Base-by-base conservation (phyloP, 192 early-diverging fungal genomes). In the Podila clonocystis region DNA sequence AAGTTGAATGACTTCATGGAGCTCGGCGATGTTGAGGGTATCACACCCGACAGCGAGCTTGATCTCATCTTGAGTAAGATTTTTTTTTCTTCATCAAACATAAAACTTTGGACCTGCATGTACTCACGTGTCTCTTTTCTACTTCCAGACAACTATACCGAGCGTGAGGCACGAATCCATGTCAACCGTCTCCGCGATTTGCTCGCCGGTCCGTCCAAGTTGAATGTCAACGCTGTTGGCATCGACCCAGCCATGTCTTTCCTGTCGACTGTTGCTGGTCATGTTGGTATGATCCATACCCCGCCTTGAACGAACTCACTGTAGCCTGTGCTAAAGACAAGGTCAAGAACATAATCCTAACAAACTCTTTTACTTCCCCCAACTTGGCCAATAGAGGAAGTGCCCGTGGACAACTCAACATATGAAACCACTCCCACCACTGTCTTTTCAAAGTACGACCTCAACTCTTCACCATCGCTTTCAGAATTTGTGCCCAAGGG, bases 101-200 rank as follows among this genome's bases (percentile, higher is more conserved):
- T 17, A 17, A 12, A 17, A 17, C 11, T 2, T 17, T 45, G 22
- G 52, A 9, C 24, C 24, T 26, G 52, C 52, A 24, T 55, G 52
- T 20, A 55, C 52, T 55, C 22, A 55, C 6, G 22, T 45, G 52
- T 55, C 52, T 5, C 1, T 55, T 68, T 22, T 41, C 45, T 33
- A 48, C 7, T 20, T 72, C 3, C 76, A 94, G 94, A 91, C 63
- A 87, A 74, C n/a, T 97, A 97, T 84, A 97, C 91, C 58, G 97
- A 98, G 74, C 92, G 95, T 62, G 98, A 98, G 72, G 92, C 95
- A 9, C 92, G 95, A 36, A 83, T 97, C 41, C 98, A 99, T 73
- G 85, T 99, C 74, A 91, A 86, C 65, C 93, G 96, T 52, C 86
- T 98, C 34, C 91, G 95, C 55, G 97, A 98, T 82, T 80, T 97